Base-by-base conservation (phyloP, 1,284 basidiomycete genomes). In the Puccinia triticina region DNA sequence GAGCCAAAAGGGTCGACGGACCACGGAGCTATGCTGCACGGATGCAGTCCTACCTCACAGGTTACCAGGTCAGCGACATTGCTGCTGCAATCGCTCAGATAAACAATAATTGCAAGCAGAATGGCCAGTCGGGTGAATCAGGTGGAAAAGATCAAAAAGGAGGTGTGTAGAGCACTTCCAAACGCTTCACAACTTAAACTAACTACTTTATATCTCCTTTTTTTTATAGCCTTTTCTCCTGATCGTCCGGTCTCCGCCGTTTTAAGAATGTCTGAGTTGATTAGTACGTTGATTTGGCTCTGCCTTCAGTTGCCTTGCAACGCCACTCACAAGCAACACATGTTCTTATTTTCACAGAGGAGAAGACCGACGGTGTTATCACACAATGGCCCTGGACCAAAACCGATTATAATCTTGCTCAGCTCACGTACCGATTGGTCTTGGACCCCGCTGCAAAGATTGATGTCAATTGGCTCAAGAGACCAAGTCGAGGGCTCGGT, bases 311-410 rank as follows among this genome's bases (percentile, higher is more conserved):
- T n/a, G n/a, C n/a, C n/a, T n/a, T n/a, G n/a, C n/a, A n/a, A n/a
- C n/a, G n/a, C n/a, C n/a, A n/a, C n/a, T n/a, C n/a, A n/a, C n/a
- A n/a, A n/a, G n/a, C n/a, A n/a, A n/a, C n/a, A n/a, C n/a, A n/a
- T n/a, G n/a, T n/a, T n/a, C n/a, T n/a, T n/a, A n/a, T n/a, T n/a
- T n/a, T n/a, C n/a, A n/a, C 43, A 16, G 69, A 72, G n/a, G n/a
- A n/a, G n/a, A 48, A 50, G 34, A 53, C 26, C 3, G 23, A 48
- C 0, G 53, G 46, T 32, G 53, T 43, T 4, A 50, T 72, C 32
- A 72, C 16, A n/a, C 34, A 48, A 48, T 72, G 69, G 69, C 69
- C 69, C 16, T 72, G 69, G 69, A 72, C 46, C 40, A 48, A 72
- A 2, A 50, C 46, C 34, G 40, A 46, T 10, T 26, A 2, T 21